Base-by-base conservation (phyloP, 768 basidiomycete genomes). In the Chalciporus chontae region DNA sequence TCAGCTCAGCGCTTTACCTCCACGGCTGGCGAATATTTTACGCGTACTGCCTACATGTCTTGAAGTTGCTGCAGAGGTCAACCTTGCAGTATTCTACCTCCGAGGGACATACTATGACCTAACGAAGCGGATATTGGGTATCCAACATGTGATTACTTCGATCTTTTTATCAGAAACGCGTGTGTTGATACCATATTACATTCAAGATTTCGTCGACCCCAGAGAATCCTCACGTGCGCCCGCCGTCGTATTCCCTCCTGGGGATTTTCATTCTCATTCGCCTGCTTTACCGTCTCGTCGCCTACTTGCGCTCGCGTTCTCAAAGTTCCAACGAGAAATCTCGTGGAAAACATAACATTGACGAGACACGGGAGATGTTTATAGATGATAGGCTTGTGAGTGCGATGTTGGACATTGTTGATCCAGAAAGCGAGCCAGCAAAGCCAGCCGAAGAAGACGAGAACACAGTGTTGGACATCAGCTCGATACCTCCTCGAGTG, bases 231-330 rank as follows among this genome's bases (percentile, higher is more conserved):
- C 80, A 86, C 63, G 72, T 75, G 9, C 77, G 83, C 43, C 85
- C 88, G 8, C 91, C 91, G 6, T 92, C 91, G 14, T 94, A 94
- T 67, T 85, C 90, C n/a, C 66, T 94, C 17, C 76, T 94, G 5
- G 91, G 91, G 11, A 70, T 91, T 36, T 73, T 94, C 45, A 78
- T 94, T 26, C 70, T 74, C 24, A 64, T 84, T 29, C 75, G 87
- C 46, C 76, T 91, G 3, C 55, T 82, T 7, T 75, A 90, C 65
- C 81, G 87, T 8, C 69, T 89, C 5, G 46, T 80, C 31, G 68
- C 59, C 13, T 74, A 73, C 65, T 45, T 82, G 36, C 77, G 73
- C 42, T 66, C 64, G 19, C 62, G 40, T 54, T 55, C 55, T 41
- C 63, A 47, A 51, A 52, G 26, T n/a, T 47, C 40, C 29, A 56